Evolutionary conservation across 2,329 filamentous ascomycete species (phyloP), one percentile per base, ranked within the genome.

Genomic region (Sclerotinia sclerotiorum): DNA sequence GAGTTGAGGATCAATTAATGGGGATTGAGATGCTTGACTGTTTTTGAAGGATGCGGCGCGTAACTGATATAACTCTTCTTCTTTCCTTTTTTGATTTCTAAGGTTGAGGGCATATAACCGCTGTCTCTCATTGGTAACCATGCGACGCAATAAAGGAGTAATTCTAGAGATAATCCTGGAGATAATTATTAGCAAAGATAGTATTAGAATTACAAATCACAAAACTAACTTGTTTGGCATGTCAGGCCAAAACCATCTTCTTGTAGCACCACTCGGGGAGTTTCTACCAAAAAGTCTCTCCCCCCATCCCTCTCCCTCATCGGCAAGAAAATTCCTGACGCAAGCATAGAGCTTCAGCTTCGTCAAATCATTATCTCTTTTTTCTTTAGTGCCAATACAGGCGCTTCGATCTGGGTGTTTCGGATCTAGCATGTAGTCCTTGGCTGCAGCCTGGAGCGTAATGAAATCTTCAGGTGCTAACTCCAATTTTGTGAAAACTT

Each of bases 91-190:
- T 11, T 69, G 65, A 55, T 68, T 64, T 44, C 76, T 69, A 29
- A 69, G 70, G 35, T 74, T 70, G 21, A 71, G 56, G 21, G 74
- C 75, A 69, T 78, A 78, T 32, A 69, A 65, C 42, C 76, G 71
- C 71, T 77, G 76, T 51, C 74, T 72, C 67, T 78, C 76, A 61
- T 78, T 78, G n/a, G 75, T 77, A 11, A 78, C 75, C 72, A 76
- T 74, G 11, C 77, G 75, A 19, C 76, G 74, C 56, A 78, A 65
- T 11, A 78, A 67, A 46, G 76, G 76, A 32, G 72, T 76, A 27
- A 77, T 69, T 8, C 72, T 63, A 10, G 71, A 63, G 4, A 75
- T 74, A 21, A 78, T 70, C 67, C 75, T 78, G 55, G 29, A 27
- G 8, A 35, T 21, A 17, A 42, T 54, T 55, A 49, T 74, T 68